phyloP scores from a whole-genome alignment of 2,329 filamentous ascomycete species.

The Saccharata proteae region DNA sequence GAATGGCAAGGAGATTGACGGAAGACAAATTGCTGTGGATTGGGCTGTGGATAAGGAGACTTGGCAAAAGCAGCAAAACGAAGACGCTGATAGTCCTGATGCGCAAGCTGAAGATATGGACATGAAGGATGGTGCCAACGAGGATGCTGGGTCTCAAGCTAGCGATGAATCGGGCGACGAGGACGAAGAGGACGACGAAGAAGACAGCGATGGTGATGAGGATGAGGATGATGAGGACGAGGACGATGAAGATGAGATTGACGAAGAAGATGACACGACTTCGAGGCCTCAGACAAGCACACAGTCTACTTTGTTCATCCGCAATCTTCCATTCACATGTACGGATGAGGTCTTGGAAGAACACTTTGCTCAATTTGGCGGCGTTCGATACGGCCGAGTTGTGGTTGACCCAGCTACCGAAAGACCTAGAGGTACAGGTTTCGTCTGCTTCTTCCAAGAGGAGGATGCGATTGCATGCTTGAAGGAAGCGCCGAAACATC shows the following conservation, averaged over 20 bases:
- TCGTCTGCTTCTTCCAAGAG: slow-evolving; percentile 78
- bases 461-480: slow-evolving; percentile 69
- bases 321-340: slow-evolving; percentile 83
- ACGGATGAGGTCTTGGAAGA: slow-evolving; percentile 71
- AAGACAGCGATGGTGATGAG: slow-evolving; percentile 25
- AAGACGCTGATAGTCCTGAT: slow-evolving; percentile 28
- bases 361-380: slow-evolving; percentile 81
- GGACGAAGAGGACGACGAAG: slow-evolving; percentile 32
- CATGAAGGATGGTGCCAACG: slow-evolving; percentile 18
- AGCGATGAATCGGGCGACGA: slow-evolving; percentile 30
- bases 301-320: slow-evolving; percentile 74
- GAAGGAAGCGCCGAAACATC: slow-evolving; percentile 52
- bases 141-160: slow-evolving; percentile 29
- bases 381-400: slow-evolving; percentile 79
- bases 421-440: slow-evolving; percentile 80
- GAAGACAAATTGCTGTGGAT: slow-evolving; percentile 80
- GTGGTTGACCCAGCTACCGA: slow-evolving; percentile 80
- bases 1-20: slow-evolving; percentile 85
- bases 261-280: slow-evolving; percentile 34
- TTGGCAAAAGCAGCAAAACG: slow-evolving; percentile 55
- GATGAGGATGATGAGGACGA: slow-evolving; percentile 24
- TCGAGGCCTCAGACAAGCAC: slow-evolving; percentile 33
- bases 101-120: slow-evolving; percentile 27
- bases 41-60: slow-evolving; percentile 89
- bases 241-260: slow-evolving; percentile 29